These are phyloP conservation scores for Waitea zeae DNA, from an alignment of 1,284 basidiomycete species.

Conservation along the genomic window DNA sequence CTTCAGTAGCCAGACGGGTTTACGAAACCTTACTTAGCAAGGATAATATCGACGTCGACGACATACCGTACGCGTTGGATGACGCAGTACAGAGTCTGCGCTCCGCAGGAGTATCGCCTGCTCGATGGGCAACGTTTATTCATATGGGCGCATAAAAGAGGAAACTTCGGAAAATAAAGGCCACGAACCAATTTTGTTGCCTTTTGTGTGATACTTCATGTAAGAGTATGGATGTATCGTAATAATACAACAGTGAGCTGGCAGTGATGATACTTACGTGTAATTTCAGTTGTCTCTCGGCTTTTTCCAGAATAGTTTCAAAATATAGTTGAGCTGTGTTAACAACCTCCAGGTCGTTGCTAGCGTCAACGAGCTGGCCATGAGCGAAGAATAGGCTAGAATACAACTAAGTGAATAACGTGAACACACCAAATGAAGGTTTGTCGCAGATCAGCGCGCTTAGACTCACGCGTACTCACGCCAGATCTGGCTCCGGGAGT, in stretches of 20 bases:
- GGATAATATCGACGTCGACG: neutral
- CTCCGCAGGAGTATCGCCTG: too few relatives aligned
- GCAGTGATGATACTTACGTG: too few relatives aligned
- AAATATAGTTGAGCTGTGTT: slow-evolving; percentile 58
- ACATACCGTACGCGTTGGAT: neutral
- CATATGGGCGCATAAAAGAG: neutral
- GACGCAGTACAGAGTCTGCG: neutral
- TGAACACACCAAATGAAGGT: slow-evolving; percentile 69
- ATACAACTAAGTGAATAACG: neutral
- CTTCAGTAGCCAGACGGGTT: neutral
- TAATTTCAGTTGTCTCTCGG: too few relatives aligned
- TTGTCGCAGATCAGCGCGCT: slow-evolving; percentile 60
- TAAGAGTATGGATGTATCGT: too few relatives aligned
- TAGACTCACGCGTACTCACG: slow-evolving; percentile 67
- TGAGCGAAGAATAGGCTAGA: slow-evolving; percentile 1
- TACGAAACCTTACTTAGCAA: neutral
- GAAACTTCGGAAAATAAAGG: too few relatives aligned
- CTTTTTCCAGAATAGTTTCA: too few relatives aligned
- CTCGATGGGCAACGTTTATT: neutral
- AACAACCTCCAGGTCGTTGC: slow-evolving; percentile 56
- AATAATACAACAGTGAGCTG: too few relatives aligned
- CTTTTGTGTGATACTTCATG: too few relatives aligned
- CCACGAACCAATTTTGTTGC: too few relatives aligned
- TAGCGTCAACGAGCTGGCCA: slow-evolving; percentile 59
- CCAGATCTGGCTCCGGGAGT: slow-evolving; percentile 59